phyloP scores from a whole-genome alignment of 2,329 filamentous ascomycete species.

The Lasiodiplodia sp. region DNA sequence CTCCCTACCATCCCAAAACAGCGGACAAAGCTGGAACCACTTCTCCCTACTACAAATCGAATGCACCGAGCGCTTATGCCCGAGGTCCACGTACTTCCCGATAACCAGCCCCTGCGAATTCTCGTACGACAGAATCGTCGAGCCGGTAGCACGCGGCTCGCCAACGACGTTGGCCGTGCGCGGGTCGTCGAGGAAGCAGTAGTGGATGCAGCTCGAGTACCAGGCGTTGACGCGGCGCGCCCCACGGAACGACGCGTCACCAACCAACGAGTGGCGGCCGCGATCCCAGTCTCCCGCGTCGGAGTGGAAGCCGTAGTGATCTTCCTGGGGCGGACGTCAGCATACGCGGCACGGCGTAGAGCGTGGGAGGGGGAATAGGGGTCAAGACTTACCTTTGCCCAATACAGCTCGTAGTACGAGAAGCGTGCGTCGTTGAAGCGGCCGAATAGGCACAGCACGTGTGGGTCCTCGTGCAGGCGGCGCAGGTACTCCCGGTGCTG shows the following conservation, averaged over 20 bases:
- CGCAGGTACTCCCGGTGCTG: constrained; percentile 76
- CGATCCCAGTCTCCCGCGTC: constrained; percentile 64
- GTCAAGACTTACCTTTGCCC: constrained; percentile 70
- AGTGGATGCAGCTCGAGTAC: constrained; percentile 66
- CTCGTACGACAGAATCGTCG: constrained; percentile 75
- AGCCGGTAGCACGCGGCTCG: constrained; percentile 76
- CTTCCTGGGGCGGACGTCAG: constrained; percentile 44
- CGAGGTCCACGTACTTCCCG: constrained; percentile 75
- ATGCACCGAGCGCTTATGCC: constrained; percentile 74
- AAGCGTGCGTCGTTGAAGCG: constrained; percentile 75
- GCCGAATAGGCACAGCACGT: constrained; percentile 74
- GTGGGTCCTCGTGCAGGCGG: constrained; percentile 72
- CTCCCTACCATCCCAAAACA: constrained; percentile 39
- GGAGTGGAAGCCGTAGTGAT: constrained; percentile 67
- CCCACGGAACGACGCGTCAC: constrained; percentile 63
- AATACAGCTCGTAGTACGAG: constrained; percentile 83
- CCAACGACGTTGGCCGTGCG: constrained; percentile 64
- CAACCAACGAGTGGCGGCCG: constrained; percentile 67
- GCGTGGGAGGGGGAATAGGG: too few relatives aligned
- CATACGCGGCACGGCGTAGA: too few relatives aligned
- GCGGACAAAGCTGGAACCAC: constrained; percentile 73
- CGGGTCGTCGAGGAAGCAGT: constrained; percentile 66
- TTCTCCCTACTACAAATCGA: constrained; percentile 70
- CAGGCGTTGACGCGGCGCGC: constrained; percentile 64
- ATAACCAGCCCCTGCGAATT: constrained; percentile 75